phyloP scores from a whole-genome alignment of 2,329 filamentous ascomycete species.

The Sporothrix brunneoviolacea region DNA sequence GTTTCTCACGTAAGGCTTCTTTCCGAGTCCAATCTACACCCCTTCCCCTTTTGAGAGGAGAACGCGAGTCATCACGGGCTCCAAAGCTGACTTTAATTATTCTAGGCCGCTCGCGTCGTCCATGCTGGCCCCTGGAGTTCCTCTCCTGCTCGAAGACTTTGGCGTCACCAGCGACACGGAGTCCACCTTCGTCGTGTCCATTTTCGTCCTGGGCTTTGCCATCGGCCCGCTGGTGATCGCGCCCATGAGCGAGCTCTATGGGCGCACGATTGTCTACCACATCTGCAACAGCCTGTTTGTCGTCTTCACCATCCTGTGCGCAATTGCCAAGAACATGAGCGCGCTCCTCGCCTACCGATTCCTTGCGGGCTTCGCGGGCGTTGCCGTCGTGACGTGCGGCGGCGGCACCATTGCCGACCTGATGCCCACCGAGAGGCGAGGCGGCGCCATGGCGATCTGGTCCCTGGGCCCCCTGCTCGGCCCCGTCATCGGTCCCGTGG shows the following conservation, averaged over 20 bases:
- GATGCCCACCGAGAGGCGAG: conserved; percentile 49
- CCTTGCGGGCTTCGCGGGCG: conserved; percentile 54
- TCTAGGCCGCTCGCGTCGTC: background rate
- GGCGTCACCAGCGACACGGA: conserved; percentile 4
- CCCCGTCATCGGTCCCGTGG: conserved; percentile 39
- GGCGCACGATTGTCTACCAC: conserved; percentile 41
- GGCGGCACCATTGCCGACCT: conserved; percentile 61
- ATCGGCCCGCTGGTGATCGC: conserved; percentile 52
- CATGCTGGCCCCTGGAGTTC: conserved; percentile 13
- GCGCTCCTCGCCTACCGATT: conserved; percentile 53
- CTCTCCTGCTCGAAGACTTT: conserved; percentile 13
- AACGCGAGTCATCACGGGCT: background rate
- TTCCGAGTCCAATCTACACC: no score
- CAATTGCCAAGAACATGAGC: conserved; percentile 37
- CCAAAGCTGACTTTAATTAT: background rate
- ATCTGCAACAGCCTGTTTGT: conserved; percentile 33
- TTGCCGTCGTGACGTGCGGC: conserved; percentile 55
- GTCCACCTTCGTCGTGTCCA: conserved; percentile 11
- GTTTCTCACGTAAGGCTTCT: background rate
- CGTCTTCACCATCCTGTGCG: conserved; percentile 36
- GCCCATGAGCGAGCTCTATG: conserved; percentile 53
- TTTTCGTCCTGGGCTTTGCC: conserved; percentile 26
- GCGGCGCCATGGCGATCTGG: conserved; percentile 47
- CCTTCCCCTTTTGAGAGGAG: no score
- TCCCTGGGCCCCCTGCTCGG: conserved; percentile 38